phyloP scores from a whole-genome alignment of 2,329 filamentous ascomycete species.

The Fonsecaea erecta region DNA sequence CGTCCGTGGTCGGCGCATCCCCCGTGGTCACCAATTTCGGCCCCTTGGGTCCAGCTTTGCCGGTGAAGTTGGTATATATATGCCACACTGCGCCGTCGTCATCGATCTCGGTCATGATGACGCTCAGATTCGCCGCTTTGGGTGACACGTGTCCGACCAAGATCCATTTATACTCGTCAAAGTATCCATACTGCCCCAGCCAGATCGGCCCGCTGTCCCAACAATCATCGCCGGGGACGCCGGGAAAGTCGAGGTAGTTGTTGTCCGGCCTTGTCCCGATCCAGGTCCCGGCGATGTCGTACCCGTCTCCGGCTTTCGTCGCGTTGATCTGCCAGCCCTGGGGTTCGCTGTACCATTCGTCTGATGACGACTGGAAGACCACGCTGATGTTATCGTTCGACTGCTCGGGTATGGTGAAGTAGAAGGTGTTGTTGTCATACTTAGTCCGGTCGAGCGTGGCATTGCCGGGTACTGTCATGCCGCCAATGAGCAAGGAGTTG shows the following conservation, averaged over 20 bases:
- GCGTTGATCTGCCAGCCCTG: conserved; percentile 16
- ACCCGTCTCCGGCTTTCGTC: conserved; percentile 15
- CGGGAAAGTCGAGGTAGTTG: conserved; percentile 15
- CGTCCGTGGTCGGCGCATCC: conserved; percentile 14
- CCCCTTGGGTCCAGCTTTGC: conserved; percentile 9
- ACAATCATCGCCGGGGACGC: conserved; percentile 6
- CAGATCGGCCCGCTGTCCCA: conserved; percentile 9
- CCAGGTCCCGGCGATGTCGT: conserved; percentile 13
- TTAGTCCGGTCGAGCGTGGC: not conserved
- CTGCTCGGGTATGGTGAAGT: conserved; percentile 7
- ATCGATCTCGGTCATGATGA: not conserved
- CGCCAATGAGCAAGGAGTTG: conserved; percentile 16
- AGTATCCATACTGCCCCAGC: conserved; percentile 1
- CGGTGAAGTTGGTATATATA: conserved; percentile 10
- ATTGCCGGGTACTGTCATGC: conserved; percentile 21
- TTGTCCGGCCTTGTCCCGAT: conserved; percentile 10
- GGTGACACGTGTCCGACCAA: conserved; percentile 16
- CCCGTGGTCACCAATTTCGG: conserved; percentile 13
- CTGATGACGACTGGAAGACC: conserved; percentile 10
- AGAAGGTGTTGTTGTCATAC: conserved; percentile 22
- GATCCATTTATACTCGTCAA: conserved; percentile 9
- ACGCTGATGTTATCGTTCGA: conserved; percentile 11
- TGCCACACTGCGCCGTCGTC: conserved; percentile 10
- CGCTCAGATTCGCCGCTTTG: conserved; percentile 2
- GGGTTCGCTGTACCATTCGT: conserved; percentile 11